Evolutionary conservation across 2,329 filamentous ascomycete genomes (phyloP).

Genomic region (Ophiostoma populinum): DNA sequence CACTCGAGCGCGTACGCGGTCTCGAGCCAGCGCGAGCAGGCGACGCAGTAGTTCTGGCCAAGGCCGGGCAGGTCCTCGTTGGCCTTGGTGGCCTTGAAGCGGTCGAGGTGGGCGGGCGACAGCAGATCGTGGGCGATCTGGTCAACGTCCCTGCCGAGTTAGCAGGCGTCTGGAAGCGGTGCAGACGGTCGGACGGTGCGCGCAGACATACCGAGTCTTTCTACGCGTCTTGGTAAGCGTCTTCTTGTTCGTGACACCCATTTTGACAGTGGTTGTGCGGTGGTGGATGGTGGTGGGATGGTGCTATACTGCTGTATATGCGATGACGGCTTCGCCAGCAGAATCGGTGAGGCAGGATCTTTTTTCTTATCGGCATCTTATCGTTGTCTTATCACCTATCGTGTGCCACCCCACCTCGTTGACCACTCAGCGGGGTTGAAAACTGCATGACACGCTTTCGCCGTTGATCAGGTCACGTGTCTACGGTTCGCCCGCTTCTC

Average conservation of each 20-base stretch:
- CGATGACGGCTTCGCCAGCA: too few species aligned
- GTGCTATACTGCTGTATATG: not conserved
- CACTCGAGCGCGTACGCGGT: slow-evolving; percentile 56
- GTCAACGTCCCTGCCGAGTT: slow-evolving; percentile 58
- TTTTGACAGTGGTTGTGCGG: slow-evolving; percentile 18
- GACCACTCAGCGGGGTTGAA: not conserved
- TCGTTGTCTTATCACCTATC: too few species aligned
- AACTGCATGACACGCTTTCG: not conserved
- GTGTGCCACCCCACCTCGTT: not conserved
- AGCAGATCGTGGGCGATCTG: slow-evolving; percentile 73
- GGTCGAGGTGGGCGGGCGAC: slow-evolving; percentile 61
- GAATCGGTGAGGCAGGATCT: not conserved
- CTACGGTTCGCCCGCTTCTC: not conserved
- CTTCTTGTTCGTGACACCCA: slow-evolving; percentile 51
- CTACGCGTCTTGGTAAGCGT: slow-evolving; percentile 61
- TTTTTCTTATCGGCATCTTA: slow-evolving; percentile 4
- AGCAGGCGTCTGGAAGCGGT: not conserved
- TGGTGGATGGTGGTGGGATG: not conserved
- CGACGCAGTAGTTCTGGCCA: slow-evolving; percentile 71
- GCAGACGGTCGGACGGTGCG: not conserved
- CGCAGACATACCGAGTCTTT: slow-evolving; percentile 40
- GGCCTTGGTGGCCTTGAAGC: slow-evolving; percentile 63
- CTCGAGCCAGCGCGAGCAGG: slow-evolving; percentile 96
- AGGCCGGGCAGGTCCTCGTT: slow-evolving; percentile 76
- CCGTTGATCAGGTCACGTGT: not conserved